Evolutionary conservation across 352 stramenopile genomes (phyloP), one percentile per base, ranked within the genome.

Genomic region (Pythium scleroteichum): DNA sequence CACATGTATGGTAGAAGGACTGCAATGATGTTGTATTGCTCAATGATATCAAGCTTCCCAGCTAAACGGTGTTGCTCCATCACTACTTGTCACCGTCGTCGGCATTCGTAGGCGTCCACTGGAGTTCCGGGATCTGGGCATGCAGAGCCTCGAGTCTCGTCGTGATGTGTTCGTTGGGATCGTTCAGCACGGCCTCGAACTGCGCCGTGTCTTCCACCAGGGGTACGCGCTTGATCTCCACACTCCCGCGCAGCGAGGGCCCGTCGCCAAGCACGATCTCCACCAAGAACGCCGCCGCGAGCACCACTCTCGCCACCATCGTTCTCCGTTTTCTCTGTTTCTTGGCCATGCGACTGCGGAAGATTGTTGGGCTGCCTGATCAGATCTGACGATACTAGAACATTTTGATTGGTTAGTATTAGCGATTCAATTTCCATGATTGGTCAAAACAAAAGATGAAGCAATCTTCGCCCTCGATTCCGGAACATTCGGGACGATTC

Each of bases 401-500:
- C 17, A 48, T 26, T 5, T 46, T 2, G 20, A 44, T 54, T 27
- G 48, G 29, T 46, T 2, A 42, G 22, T 46, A 23, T 45, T 22
- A 16, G 9, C 10, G 23, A n/a, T 13, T 39, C 22, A 41, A 10
- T 1, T 17, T 16, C 16, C 6, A 26, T 53, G 32, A 47, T 53
- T 63, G 46, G 38, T 14, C 48, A 23, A 19, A 44, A 49, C 23
- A 20, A 14, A 52, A 33, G 29, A 33, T 49, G 3, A 42, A 19
- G 45, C 4, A 39, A 49, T 35, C 32, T 29, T 45, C 2, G 29
- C 8, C 2, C 6, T 3, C 35, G 5, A 13, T 56, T 63, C 45
- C 38, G 22, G 55, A 63, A 63, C 19, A 29, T 63, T 56, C 55
- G 20, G 14, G 55, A 63, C 35, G 13, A 19, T 41, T 63, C 55